Conservation (phyloP, 2,329 filamentous ascomycete species). For the Mycogone perniciosa region DNA sequence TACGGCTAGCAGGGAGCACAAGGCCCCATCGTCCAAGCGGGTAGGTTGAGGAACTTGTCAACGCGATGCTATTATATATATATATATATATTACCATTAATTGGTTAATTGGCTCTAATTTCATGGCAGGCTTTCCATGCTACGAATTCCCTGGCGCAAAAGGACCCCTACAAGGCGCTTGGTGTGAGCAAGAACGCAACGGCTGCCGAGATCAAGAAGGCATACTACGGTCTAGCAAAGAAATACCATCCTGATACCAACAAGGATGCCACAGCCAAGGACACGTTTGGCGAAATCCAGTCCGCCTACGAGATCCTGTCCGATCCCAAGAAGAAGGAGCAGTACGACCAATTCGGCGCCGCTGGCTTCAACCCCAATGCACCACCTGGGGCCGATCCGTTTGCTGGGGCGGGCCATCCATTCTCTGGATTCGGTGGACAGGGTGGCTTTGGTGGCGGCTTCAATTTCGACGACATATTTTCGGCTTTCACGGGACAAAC, state of each 20-base stretch:
- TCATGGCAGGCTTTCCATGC: conserved; percentile 51
- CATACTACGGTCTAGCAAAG: conserved; percentile 95
- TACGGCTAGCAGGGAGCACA: conserved; percentile 14
- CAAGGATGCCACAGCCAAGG: conserved; percentile 88
- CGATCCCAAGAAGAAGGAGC: conserved; percentile 86
- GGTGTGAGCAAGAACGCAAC: conserved; percentile 80
- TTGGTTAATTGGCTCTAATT: background rate
- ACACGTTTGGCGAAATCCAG: conserved; percentile 90
- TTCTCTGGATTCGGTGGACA: conserved; percentile 52
- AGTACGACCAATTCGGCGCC: conserved; percentile 84
- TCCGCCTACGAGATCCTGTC: conserved; percentile 89
- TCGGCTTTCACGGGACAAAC: conserved; percentile 66
- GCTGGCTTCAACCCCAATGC: conserved; percentile 78
- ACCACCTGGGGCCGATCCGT: conserved; percentile 53
- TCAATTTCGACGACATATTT: conserved; percentile 96
- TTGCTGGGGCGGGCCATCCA: conserved; percentile 56
- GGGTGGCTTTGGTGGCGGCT: conserved; percentile 70
- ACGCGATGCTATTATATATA: background rate
- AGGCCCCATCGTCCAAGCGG: conserved; percentile 19
- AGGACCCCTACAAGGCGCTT: conserved; percentile 82
- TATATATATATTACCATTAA: background rate
- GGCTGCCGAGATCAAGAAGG: conserved; percentile 88
- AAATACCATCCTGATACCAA: conserved; percentile 98
- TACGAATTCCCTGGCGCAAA: conserved; percentile 46
- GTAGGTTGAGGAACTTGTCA: conserved; percentile 19